phyloP scores from a whole-genome alignment of 805 yeast genomes.

The Pichia manshurica region DNA sequence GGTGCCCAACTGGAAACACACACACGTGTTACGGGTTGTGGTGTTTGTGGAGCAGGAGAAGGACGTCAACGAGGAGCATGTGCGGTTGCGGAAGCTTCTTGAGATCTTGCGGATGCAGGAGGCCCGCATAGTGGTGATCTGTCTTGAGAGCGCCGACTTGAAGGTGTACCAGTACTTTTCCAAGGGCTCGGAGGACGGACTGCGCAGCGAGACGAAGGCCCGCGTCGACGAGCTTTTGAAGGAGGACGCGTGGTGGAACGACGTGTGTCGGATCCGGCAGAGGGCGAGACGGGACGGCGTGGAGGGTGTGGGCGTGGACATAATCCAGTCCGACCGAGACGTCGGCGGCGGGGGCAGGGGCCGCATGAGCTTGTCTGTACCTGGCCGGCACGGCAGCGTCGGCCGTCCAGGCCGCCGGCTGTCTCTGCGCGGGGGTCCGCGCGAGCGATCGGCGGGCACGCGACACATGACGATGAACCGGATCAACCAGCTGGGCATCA shows the following conservation, averaged over 20 bases:
- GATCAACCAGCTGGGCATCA: slow-evolving; percentile 13
- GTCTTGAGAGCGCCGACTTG: slow-evolving; percentile 53
- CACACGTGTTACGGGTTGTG: slow-evolving; percentile 71
- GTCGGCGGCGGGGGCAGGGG: not conserved
- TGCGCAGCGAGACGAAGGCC: slow-evolving; percentile 33
- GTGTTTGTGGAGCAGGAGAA: slow-evolving; percentile 77
- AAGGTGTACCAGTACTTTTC: slow-evolving; percentile 69
- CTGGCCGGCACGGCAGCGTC: not conserved
- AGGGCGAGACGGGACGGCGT: too few species aligned
- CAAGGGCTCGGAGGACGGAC: slow-evolving; percentile 47
- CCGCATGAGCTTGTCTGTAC: slow-evolving; percentile 4
- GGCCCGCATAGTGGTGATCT: slow-evolving; percentile 71
- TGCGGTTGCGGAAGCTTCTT: slow-evolving; percentile 56
- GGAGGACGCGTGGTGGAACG: slow-evolving; percentile 81
- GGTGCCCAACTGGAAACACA: slow-evolving; percentile 86
- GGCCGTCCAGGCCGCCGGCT: too few species aligned
- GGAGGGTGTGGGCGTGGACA: not conserved
- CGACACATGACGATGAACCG: slow-evolving; percentile 9
- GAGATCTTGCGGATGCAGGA: slow-evolving; percentile 70
- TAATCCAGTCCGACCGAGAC: too few species aligned
- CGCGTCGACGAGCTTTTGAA: slow-evolving; percentile 46
- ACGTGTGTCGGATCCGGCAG: slow-evolving; percentile 7
- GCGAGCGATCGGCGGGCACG: too few species aligned
- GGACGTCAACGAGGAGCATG: slow-evolving; percentile 67
- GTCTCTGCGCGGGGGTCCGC: too few species aligned